Percentiles rank a stretch among this genome's conserved stretches.
These are phyloP conservation scores for Boletus fagicola DNA, from an alignment of 768 basidiomycete genomes.

Conservation along the genomic window DNA sequence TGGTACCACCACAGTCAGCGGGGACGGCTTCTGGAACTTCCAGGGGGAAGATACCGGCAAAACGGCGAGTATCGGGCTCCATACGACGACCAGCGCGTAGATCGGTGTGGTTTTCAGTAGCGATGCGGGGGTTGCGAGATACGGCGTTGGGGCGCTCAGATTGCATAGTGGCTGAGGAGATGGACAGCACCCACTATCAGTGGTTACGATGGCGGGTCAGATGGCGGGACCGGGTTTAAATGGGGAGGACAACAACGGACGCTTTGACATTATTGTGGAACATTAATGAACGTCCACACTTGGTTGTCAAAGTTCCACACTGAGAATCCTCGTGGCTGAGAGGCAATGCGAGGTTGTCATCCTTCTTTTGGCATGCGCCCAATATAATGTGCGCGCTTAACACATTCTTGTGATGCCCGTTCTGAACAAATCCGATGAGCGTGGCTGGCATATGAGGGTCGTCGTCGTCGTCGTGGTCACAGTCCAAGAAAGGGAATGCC, in stretches of 20 bases:
- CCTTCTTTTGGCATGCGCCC: not conserved
- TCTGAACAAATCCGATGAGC: not conserved
- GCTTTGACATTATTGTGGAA: conserved; percentile 26
- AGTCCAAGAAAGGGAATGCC: not conserved
- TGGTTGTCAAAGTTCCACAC: conserved; percentile 18
- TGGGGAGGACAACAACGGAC: conserved; percentile 7
- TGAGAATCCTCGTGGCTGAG: conserved; percentile 12
- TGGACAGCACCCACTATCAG: not conserved
- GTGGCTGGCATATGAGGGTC: not conserved
- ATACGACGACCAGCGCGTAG: not conserved
- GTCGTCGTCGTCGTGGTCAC: not conserved
- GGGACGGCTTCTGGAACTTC: conserved; percentile 7
- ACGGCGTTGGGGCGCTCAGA: not conserved
- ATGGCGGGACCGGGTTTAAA: conserved; percentile 16
- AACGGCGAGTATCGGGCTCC: conserved; percentile 29
- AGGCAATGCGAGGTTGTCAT: conserved; percentile 13
- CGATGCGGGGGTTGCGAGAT: conserved; percentile 9
- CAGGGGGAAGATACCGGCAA: conserved; percentile 21
- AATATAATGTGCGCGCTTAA: not conserved
- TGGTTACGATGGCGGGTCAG: not conserved
- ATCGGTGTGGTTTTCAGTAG: not conserved
- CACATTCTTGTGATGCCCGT: not conserved
- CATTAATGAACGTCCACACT: conserved; percentile 18
- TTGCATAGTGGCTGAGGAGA: conserved; percentile 9
- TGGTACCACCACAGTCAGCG: conserved; percentile 7